A percentile compares a stretch with the other conserved stretches of the same genome.
These are phyloP conservation scores for Erysiphe pisi DNA, from an alignment of 2,329 filamentous ascomycete genomes.

Conservation along the genomic window DNA sequence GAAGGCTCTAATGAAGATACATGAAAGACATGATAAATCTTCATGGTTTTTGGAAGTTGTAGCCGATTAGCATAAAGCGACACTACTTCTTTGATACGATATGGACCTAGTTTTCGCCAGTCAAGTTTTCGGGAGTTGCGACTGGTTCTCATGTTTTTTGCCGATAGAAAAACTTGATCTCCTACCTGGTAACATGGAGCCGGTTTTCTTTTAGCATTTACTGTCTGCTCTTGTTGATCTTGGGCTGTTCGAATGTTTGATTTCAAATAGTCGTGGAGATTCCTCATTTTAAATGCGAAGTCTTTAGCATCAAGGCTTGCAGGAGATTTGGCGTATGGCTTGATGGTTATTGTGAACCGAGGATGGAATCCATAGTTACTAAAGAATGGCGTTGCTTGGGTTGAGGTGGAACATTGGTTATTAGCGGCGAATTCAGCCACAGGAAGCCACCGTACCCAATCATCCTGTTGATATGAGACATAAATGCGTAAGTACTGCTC, in stretches of 20 bases:
- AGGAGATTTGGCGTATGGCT: neutral
- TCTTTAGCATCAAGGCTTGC: conserved; percentile 11
- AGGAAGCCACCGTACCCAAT: conserved; percentile 28
- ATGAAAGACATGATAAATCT: conserved; percentile 28
- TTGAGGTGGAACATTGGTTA: conserved; percentile 19
- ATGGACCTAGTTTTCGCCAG: conserved; percentile 22
- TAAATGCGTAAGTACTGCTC: conserved; percentile 29
- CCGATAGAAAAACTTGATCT: conserved; percentile 1
- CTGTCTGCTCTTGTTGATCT: neutral
- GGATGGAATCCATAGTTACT: conserved; percentile 23
- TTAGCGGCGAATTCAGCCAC: conserved; percentile 29
- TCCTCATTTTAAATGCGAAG: neutral
- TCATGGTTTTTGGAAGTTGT: conserved; percentile 20
- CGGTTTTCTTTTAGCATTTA: neutral
- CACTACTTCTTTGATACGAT: conserved; percentile 1
- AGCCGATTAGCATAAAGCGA: conserved; percentile 16
- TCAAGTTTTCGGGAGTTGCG: conserved; percentile 15
- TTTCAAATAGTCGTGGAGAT: neutral
- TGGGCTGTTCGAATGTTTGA: neutral
- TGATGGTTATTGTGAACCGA: neutral
- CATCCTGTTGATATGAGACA: conserved; percentile 29
- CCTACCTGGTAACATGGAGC: neutral
- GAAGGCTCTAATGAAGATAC: conserved; percentile 27
- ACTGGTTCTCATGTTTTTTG: conserved; percentile 26
- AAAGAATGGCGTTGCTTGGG: conserved; percentile 10